Evolutionary conservation across 768 basidiomycete genomes (phyloP).

Genomic region (Suillus fuscotomentosus): DNA sequence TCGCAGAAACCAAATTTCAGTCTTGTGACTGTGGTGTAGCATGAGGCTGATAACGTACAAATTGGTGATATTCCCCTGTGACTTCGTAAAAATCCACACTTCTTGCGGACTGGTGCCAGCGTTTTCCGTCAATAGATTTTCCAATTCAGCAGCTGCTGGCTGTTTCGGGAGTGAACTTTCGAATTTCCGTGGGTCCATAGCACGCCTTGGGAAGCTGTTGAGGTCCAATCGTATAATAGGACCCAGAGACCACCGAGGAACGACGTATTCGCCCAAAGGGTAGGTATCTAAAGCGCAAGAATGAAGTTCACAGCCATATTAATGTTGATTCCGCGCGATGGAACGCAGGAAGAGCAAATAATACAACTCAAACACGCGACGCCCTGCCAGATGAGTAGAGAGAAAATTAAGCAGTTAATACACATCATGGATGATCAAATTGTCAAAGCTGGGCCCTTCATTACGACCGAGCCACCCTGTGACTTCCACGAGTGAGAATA

Average conservation of each 20-base stretch:
- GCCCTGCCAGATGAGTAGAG: constrained; percentile 46
- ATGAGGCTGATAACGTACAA: constrained; percentile 49
- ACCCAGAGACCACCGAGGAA: constrained; percentile 69
- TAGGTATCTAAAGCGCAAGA: constrained; percentile 66
- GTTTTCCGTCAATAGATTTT: constrained; percentile 25
- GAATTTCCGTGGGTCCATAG: constrained; percentile 18
- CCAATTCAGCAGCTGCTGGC: constrained; percentile 23
- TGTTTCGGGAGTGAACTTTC: neutral
- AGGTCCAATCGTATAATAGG: constrained; percentile 71
- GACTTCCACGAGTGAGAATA: constrained; percentile 76
- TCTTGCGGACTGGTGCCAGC: constrained; percentile 34
- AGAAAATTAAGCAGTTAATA: constrained; percentile 23
- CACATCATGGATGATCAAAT: neutral
- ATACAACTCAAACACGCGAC: constrained; percentile 74
- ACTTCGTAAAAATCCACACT: constrained; percentile 73
- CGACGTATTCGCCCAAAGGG: constrained; percentile 72
- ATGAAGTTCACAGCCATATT: constrained; percentile 56
- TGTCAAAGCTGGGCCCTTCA: constrained; percentile 55
- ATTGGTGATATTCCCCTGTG: constrained; percentile 76
- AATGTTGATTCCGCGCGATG: constrained; percentile 40
- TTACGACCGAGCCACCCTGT: constrained; percentile 73
- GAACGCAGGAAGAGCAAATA: constrained; percentile 69
- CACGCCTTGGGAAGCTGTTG: constrained; percentile 42
- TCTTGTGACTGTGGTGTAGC: neutral
- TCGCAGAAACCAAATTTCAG: neutral